Base-by-base conservation (phyloP, 1,284 basidiomycete species). In the Ustilago shanxiensis region DNA sequence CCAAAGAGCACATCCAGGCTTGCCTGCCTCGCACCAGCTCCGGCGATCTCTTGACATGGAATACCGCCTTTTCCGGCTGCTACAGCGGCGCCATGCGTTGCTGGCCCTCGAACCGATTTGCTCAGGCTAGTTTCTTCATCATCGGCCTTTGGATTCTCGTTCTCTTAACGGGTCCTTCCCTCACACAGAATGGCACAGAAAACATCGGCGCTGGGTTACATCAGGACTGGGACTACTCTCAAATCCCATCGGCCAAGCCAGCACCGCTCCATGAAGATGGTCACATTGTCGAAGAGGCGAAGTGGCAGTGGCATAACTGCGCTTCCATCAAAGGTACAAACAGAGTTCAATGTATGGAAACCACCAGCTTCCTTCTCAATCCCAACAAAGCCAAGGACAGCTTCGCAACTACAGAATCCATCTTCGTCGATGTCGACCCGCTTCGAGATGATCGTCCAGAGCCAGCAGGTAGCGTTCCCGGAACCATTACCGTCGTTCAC, bases 71-170 rank as follows among this genome's bases (percentile, higher is more conserved):
- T 29, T 66, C 60, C 18, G 66, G 63, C 41, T 63, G 62, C 52
- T 67, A 66, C 39, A 58, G 29, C 28, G 54, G 66, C 18, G 45
- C 72, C 8, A 68, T 68, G 63, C 63, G 69, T n/a, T 80, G 67
- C 59, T 81, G 77, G 79, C 80, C 80, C 13, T 59, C 72, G 11
- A 80, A 78, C 50, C 67, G 80, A 20, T 75, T 82, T 18, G 77
- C 76, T 13, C 79, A 79, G 60, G 79, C 75, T 2, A 80, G 79
- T 41, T 45, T 77, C 29, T 80, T 79, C n/a, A 73, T 82, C 64
- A 44, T 80, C 8, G 72, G 72, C 13, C 73, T 81, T 14, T 81
- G 80, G 79, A 62, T 81, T 14, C 58, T 81, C n/a, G 72, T 81
- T 41, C 73, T 81, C 26, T 63, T 81, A 59, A 79, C 77, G 13